phyloP scores from a whole-genome alignment of 345 rosid species.

The Euclidium syriacum region DNA sequence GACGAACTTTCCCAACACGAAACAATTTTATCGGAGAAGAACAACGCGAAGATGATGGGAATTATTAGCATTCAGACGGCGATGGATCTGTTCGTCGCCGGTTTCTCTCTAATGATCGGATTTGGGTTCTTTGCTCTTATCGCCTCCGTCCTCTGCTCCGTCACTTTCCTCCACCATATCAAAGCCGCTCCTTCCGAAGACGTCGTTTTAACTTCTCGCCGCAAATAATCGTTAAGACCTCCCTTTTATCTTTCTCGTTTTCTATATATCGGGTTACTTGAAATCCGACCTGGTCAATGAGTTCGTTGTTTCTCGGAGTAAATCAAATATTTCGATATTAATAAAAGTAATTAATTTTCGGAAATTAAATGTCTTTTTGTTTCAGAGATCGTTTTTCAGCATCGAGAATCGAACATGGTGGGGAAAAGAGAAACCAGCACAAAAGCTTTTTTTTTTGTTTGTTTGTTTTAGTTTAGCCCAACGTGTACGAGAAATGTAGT shows the following conservation, averaged over 20 bases:
- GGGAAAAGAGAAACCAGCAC: not conserved
- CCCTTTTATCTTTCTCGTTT: not conserved
- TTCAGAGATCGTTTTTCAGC: too few species aligned
- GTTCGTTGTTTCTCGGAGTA: too few species aligned
- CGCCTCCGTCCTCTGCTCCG: conserved; percentile 64
- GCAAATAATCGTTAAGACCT: not conserved
- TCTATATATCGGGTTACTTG: too few species aligned
- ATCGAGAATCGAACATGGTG: not conserved
- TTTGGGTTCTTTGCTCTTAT: conserved; percentile 60
- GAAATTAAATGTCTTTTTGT: too few species aligned
- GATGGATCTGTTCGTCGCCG: conserved; percentile 64
- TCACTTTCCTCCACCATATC: conserved; percentile 61
- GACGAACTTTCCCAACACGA: too few species aligned
- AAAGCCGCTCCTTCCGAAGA: conserved; percentile 31
- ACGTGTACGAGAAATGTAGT: not conserved
- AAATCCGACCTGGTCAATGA: too few species aligned
- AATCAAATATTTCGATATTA: too few species aligned
- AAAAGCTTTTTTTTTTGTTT: not conserved
- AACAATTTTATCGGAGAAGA: too few species aligned
- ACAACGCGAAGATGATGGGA: conserved; percentile 25
- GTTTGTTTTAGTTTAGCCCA: too few species aligned
- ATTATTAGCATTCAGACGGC: conserved; percentile 26
- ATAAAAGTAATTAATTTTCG: too few species aligned
- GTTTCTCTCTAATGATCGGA: conserved; percentile 62
- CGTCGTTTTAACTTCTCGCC: not conserved